Evolutionary conservation across 2,329 filamentous ascomycete species (phyloP).

Genomic region (Aspergillus sp.): DNA sequence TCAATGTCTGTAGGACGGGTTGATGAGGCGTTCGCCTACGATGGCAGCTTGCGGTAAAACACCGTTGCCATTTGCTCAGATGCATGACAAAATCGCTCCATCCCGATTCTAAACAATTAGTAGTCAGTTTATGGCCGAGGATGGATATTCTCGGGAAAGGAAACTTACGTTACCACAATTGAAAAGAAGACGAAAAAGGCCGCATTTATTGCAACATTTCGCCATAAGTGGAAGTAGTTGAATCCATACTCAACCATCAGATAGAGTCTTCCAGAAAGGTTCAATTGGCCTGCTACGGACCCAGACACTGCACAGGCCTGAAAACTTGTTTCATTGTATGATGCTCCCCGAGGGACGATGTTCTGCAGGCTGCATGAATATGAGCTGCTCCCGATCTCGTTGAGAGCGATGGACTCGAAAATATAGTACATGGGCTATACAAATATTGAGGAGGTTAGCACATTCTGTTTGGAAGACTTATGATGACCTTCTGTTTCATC

Average conservation of each 20-base stretch:
- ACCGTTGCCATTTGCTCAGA: slow-evolving; percentile 9
- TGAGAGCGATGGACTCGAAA: slow-evolving; percentile 9
- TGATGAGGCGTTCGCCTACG: not conserved
- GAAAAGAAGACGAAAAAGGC: slow-evolving; percentile 8
- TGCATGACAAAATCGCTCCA: slow-evolving; percentile 5
- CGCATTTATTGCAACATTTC: slow-evolving; percentile 9
- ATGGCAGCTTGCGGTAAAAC: not conserved
- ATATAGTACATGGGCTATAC: slow-evolving; percentile 10
- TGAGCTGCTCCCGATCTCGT: not conserved
- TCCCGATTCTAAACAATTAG: slow-evolving; percentile 3
- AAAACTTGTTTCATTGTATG: not conserved
- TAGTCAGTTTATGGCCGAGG: not conserved
- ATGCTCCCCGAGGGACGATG: not conserved
- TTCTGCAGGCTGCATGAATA: slow-evolving; percentile 6
- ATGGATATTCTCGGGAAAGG: not conserved
- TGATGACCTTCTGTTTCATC: slow-evolving; percentile 56
- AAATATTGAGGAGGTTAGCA: not conserved
- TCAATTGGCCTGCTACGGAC: not conserved
- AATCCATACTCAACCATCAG: slow-evolving; percentile 6
- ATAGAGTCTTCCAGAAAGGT: not conserved
- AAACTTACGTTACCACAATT: not conserved
- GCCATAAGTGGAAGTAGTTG: not conserved
- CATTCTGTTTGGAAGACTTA: not conserved
- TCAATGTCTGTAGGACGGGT: no score
- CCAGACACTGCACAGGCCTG: slow-evolving; percentile 9